phyloP scores from a whole-genome alignment of 2,329 filamentous ascomycete genomes.

The Exserohilum rostratum region DNA sequence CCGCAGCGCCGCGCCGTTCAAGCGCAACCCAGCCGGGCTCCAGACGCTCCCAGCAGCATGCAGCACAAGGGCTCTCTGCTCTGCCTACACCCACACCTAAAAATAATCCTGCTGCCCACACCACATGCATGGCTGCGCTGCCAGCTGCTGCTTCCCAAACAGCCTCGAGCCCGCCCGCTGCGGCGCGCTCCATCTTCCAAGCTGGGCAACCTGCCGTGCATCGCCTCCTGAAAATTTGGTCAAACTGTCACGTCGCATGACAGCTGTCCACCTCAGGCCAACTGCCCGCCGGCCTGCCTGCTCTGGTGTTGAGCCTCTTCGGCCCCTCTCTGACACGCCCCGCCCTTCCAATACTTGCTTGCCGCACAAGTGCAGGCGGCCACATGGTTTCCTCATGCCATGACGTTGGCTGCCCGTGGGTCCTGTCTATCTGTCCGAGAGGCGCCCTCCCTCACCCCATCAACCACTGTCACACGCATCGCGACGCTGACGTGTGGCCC shows the following conservation, averaged over 20 bases:
- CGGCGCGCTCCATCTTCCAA: no score
- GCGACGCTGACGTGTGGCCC: not conserved
- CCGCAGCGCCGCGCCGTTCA: conserved; percentile 11
- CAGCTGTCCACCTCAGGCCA: conserved; percentile 1
- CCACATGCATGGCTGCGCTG: not conserved
- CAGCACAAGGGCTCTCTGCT: no score
- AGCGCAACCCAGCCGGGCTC: not conserved
- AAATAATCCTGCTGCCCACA: conserved; percentile 4
- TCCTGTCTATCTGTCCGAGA: conserved; percentile 10
- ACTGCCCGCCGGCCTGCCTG: no score
- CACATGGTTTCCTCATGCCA: conserved; percentile 9
- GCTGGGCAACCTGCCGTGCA: no score
- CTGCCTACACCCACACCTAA: no score
- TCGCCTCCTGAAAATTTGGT: conserved; percentile 1
- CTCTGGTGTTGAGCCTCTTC: conserved; percentile 6
- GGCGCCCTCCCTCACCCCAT: not conserved
- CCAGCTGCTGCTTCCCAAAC: not conserved
- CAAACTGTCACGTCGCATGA: not conserved
- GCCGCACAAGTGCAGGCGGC: conserved; percentile 4
- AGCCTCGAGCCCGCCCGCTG: no score
- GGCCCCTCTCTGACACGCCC: conserved; percentile 7
- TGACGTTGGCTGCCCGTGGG: conserved; percentile 14
- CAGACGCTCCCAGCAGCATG: no score
- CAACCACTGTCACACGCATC: not conserved
- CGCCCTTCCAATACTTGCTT: conserved; percentile 10